Evolutionary conservation across 2,329 filamentous ascomycete genomes (phyloP).

Genomic region (Aspergillus intermedius): DNA sequence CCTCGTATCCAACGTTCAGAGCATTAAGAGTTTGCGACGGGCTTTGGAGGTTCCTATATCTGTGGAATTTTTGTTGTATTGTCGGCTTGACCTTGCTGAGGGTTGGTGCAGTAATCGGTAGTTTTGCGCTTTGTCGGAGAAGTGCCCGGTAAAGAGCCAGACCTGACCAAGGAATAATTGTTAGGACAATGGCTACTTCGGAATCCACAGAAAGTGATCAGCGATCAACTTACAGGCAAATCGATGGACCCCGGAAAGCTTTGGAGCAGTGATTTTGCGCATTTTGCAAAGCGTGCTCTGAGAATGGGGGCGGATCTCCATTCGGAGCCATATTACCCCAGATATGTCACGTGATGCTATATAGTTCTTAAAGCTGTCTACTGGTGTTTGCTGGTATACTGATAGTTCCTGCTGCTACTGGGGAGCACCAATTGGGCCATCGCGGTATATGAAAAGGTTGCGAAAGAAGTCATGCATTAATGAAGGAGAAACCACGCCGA

Average conservation of each 20-base stretch:
- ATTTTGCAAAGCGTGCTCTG: conserved; percentile 20
- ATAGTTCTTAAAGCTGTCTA: conserved; percentile 9
- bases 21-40: conserved; percentile 33
- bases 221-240: conserved; percentile 34
- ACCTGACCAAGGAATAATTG: conserved; percentile 19
- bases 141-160: conserved; percentile 42
- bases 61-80: conserved; percentile 32
- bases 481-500: conserved; percentile 23
- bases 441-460: too few species aligned
- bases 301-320: not conserved
- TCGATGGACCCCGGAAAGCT: conserved; percentile 34
- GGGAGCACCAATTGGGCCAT: too few species aligned
- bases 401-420: too few species aligned
- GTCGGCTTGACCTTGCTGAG: conserved; percentile 20
- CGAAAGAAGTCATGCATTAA: not conserved
- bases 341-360: conserved; percentile 9
- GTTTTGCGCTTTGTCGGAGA: conserved; percentile 34
- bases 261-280: conserved; percentile 31
- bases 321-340: not conserved
- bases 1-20: conserved; percentile 38
- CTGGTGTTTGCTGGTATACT: too few species aligned
- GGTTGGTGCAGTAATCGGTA: conserved; percentile 19
- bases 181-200: conserved; percentile 1
- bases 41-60: conserved; percentile 33
- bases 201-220: not conserved